Percentiles rank a stretch among this genome's conserved stretches.
Conservation (phyloP, 495 filamentous ascomycete genomes). For the Penicillium lagena region DNA sequence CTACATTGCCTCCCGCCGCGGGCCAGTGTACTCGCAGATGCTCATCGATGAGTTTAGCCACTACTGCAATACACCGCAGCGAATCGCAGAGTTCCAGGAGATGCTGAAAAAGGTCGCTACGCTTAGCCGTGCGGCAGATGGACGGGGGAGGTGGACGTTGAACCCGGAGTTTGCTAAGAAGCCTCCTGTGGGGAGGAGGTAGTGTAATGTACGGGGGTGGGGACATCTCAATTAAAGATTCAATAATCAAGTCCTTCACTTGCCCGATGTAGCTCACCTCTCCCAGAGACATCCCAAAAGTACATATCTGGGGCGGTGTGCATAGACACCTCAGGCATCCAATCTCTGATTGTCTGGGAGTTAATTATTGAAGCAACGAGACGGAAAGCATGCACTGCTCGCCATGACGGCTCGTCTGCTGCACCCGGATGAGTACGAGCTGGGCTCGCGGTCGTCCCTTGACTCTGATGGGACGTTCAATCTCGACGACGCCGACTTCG, state of each 20-base stretch:
- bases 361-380: too few species aligned
- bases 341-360: too few species aligned
- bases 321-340: too few species aligned
- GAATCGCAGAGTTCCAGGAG: slow-evolving; percentile 57
- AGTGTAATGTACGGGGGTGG: too few species aligned
- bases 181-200: too few species aligned
- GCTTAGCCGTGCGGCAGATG: slow-evolving; percentile 44
- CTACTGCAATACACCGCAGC: slow-evolving; percentile 48
- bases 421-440: slow-evolving; percentile 42
- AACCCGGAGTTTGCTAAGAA: slow-evolving; percentile 47
- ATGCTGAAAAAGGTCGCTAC: slow-evolving; percentile 53
- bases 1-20: slow-evolving; percentile 66
- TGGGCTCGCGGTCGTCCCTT: slow-evolving; percentile 35
- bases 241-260: too few species aligned
- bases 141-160: slow-evolving; percentile 54
- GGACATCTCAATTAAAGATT: too few species aligned
- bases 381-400: not conserved
- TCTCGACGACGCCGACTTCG: slow-evolving; percentile 44
- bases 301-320: too few species aligned
- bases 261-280: too few species aligned
- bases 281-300: too few species aligned
- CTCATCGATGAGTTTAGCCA: slow-evolving; percentile 75
- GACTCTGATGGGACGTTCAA: slow-evolving; percentile 43
- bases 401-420: slow-evolving; percentile 37
- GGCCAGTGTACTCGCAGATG: slow-evolving; percentile 63